Evolutionary conservation across 2,329 filamentous ascomycete genomes (phyloP).

Genomic region (Neofusicoccum sp.): DNA sequence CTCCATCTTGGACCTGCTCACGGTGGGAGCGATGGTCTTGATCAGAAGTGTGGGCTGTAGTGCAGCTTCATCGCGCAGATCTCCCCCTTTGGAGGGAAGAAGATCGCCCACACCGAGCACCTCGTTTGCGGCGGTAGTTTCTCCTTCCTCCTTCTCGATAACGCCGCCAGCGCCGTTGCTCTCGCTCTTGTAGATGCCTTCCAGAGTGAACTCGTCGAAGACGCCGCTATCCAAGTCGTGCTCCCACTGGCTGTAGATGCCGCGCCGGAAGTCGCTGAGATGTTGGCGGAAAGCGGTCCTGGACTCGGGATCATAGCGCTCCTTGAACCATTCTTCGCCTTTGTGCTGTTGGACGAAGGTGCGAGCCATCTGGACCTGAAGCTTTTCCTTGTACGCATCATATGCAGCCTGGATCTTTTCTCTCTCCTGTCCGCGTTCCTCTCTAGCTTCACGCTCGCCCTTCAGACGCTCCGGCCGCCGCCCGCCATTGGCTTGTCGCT

Average conservation of each 20-base stretch:
- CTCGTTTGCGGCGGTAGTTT: conserved; percentile 87
- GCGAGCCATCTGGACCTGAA: conserved; percentile 76
- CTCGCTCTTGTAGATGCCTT: conserved; percentile 91
- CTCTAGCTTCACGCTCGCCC: conserved; percentile 66
- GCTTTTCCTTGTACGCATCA: conserved; percentile 66
- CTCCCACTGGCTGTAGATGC: conserved; percentile 84
- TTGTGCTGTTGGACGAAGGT: conserved; percentile 91
- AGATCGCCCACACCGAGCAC: conserved; percentile 91
- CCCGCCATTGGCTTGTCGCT: conserved; percentile 69
- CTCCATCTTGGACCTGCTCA: conserved; percentile 91
- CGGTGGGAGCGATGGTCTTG: conserved; percentile 96
- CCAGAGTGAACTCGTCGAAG: conserved; percentile 93
- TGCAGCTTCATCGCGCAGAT: conserved; percentile 85
- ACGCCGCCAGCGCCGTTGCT: conserved; percentile 83
- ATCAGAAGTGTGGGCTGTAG: conserved; percentile 92
- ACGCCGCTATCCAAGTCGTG: conserved; percentile 79
- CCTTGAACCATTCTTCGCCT: conserved; percentile 96
- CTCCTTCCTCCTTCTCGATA: conserved; percentile 93
- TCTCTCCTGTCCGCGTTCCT: conserved; percentile 79
- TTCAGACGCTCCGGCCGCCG: conserved; percentile 59
- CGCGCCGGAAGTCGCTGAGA: conserved; percentile 77
- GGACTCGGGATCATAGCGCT: conserved; percentile 86
- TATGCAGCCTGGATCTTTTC: conserved; percentile 73
- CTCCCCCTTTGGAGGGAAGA: conserved; percentile 78
- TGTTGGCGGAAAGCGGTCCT: conserved; percentile 73